These are phyloP conservation scores for Hanseniaspora nectarophila DNA, from an alignment of 805 yeast genomes.

Conservation along the genomic window DNA sequence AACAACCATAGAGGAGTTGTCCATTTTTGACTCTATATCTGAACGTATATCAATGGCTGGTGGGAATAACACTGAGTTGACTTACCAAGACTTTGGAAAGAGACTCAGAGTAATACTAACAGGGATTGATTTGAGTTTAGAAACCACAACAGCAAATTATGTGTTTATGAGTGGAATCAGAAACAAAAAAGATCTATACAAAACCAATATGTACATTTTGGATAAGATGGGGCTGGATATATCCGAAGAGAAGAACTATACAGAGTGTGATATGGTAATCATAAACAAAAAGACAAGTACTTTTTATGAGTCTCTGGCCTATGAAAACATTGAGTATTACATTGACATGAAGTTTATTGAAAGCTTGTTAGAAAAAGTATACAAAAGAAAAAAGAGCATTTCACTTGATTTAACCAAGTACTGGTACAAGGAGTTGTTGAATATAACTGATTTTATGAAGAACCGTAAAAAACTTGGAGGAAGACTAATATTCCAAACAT, in stretches of 20 bases:
- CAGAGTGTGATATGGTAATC: conserved; percentile 2
- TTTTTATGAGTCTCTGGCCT: conserved; percentile 4
- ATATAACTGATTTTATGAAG: neutral
- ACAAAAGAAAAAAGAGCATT: conserved; percentile 5
- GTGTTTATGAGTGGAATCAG: conserved; percentile 8
- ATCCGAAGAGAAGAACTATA: neutral
- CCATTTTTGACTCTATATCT: neutral
- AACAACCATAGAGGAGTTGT: neutral
- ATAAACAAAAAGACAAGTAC: conserved; percentile 8
- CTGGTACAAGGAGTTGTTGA: neutral
- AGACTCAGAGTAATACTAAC: neutral
- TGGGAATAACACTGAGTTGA: neutral
- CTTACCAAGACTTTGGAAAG: neutral
- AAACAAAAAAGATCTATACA: neutral
- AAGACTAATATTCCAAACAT: neutral
- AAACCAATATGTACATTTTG: conserved; percentile 2
- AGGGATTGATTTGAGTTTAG: conserved; percentile 1
- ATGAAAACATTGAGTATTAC: neutral
- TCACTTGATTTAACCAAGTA: neutral
- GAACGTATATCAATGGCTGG: conserved; percentile 8
- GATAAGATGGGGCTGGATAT: conserved; percentile 8
- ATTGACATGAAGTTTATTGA: neutral
- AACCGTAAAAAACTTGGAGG: neutral
- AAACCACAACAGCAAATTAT: conserved; percentile 7
- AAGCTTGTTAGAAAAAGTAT: conserved; percentile 1